Evolutionary conservation across 2,329 filamentous ascomycete genomes (phyloP), one percentile per base, ranked within the genome.

Genomic region (Parascedosporium putredinis): DNA sequence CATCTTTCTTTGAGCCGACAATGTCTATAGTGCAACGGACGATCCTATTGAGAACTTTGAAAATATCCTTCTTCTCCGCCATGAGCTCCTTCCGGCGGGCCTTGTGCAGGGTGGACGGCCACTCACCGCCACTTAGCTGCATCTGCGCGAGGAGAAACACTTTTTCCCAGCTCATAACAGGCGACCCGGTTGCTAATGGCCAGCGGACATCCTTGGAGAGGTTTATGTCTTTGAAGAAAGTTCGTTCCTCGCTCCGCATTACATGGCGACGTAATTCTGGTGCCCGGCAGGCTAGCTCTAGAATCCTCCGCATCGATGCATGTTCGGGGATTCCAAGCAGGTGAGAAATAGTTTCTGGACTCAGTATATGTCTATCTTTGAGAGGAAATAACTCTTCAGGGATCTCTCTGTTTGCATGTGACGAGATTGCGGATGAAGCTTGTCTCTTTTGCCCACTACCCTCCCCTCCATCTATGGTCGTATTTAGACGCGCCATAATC

Each of bases 91-190:
- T 62, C 0, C 68, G 59, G 0, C 31, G 22, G 23, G 24, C 24
- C n/a, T 49, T 42, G n/a, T 27, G 18, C 7, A 49, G 10, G 5
- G 16, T 43, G 9, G 18, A 23, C 14, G 29, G 33, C 22, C 33
- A 34, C 23, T 36, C 43, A 16, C 27, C 12, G 4, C 33, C 34
- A 24, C 16, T 46, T 20, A 51, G 36, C 5, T 31, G 23, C 43
- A 51, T 73, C 62, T 94, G 88, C 16, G 89, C 76, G 38, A 93
- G 72, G 4, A 94, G 70, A 9, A 82, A 88, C 1, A 84, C 75
- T 59, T 94, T 94, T 59, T 93, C 86, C 46, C 80, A 76, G 40
- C 52, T 47, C 24, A 62, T 64, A 9, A 49, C 52, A 3, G 52
- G 51, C 29, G 43, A 34, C n/a, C 45, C 47, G 4, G 49, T 36